Conservation (phyloP, 1,284 basidiomycete genomes). For the Ceratobasidium sp. region DNA sequence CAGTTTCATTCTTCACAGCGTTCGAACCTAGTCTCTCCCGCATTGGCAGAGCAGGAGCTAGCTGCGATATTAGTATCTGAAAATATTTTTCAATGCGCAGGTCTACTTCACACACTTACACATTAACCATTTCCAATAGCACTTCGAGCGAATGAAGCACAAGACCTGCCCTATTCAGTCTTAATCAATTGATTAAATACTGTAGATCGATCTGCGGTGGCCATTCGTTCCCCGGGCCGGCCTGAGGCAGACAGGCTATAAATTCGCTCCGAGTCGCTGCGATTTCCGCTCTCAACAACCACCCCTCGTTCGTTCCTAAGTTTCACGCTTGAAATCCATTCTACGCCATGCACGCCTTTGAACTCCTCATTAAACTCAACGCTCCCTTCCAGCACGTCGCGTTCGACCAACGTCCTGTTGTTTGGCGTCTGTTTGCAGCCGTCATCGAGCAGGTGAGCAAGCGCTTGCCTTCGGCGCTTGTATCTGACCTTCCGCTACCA, state of each 20-base stretch:
- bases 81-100: no score
- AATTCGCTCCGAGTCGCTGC: background rate
- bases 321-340: background rate
- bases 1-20: no score
- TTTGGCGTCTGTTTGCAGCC: constrained; percentile 1
- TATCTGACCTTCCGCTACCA: background rate
- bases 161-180: no score
- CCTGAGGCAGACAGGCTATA: background rate
- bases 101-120: no score
- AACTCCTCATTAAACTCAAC: constrained; percentile 15
- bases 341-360: constrained; percentile 14
- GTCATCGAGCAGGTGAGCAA: constrained; percentile 12
- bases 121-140: no score
- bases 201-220: no score
- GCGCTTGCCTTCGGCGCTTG: background rate
- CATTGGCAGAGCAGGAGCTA: no score
- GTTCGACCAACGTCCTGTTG: constrained; percentile 8
- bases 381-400: constrained; percentile 5
- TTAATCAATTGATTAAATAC: no score
- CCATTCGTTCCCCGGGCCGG: no score
- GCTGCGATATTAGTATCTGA: no score
- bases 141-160: no score
- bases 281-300: background rate
- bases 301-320: background rate
- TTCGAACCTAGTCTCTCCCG: no score